Percentiles rank a stretch among this genome's conserved stretches.
These are phyloP conservation scores for Phytopythium vexans DNA, from an alignment of 352 stramenopile genomes.

Conservation along the genomic window DNA sequence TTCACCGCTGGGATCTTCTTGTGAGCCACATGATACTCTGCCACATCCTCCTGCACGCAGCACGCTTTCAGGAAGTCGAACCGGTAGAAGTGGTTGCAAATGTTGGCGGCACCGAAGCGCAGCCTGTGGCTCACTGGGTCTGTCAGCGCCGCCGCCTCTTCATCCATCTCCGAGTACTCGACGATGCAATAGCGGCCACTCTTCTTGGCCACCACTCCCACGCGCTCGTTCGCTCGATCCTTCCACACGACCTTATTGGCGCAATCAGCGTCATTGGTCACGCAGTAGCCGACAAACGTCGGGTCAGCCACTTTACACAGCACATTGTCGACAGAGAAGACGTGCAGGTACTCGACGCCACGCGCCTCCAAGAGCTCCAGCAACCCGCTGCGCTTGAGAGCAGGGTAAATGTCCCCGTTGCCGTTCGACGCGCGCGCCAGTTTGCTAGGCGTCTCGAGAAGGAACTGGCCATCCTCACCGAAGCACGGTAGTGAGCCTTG, in stretches of 20 bases:
- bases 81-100: constrained; percentile 99
- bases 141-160: constrained; percentile 53
- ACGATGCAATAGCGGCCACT: constrained; percentile 90
- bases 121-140: constrained; percentile 77
- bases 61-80: constrained; percentile 85
- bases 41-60: constrained; percentile 86
- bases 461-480: constrained; percentile 92
- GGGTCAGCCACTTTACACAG: constrained; percentile 96
- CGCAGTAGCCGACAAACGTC: constrained; percentile 96
- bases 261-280: constrained; percentile 90
- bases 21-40: constrained; percentile 95
- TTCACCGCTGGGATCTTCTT: constrained; percentile 97
- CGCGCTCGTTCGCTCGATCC: constrained; percentile 89
- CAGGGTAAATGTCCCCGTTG: constrained; percentile 96
- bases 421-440: constrained; percentile 95
- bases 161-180: constrained; percentile 97
- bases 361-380: constrained; percentile 79
- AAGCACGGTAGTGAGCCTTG: constrained; percentile 97
- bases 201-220: constrained; percentile 86
- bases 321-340: constrained; percentile 98
- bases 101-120: constrained; percentile 95
- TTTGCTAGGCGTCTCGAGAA: constrained; percentile 85
- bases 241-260: constrained; percentile 98
- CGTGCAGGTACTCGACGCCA: constrained; percentile 94
- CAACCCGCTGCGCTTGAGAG: constrained; percentile 86